Conservation (phyloP, 805 yeast genomes). For the Candida suzukii region DNA sequence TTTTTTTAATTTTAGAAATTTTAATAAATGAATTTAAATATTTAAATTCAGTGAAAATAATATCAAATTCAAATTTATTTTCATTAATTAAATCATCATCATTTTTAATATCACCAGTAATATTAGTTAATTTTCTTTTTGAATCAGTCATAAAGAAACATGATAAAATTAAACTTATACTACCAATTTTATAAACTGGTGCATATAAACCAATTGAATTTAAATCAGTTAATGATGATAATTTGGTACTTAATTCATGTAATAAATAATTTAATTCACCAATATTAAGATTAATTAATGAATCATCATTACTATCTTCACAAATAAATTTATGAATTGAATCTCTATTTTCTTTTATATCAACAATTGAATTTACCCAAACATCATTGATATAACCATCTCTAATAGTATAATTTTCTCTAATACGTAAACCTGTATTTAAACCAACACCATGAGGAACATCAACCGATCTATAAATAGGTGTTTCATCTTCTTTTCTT, state of each 20-base stretch:
- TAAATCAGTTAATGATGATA: slow-evolving; percentile 20
- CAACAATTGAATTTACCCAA: slow-evolving; percentile 46
- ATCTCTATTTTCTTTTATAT: slow-evolving; percentile 24
- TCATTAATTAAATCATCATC: slow-evolving; percentile 28
- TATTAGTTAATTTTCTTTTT: slow-evolving; percentile 28
- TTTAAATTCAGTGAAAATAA: slow-evolving; percentile 17
- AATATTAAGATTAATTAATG: neutral
- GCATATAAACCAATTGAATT: slow-evolving; percentile 17
- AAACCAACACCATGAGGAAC: slow-evolving; percentile 68
- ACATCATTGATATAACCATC: slow-evolving; percentile 73
- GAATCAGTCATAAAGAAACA: slow-evolving; percentile 23
- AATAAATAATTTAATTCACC: slow-evolving; percentile 24
- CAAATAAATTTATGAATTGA: slow-evolving; percentile 10
- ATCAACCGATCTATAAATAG: slow-evolving; percentile 67
- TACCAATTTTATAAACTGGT: slow-evolving; percentile 10
- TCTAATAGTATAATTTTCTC: slow-evolving; percentile 57
- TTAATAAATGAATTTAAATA: slow-evolving; percentile 5
- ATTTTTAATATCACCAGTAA: slow-evolving; percentile 27
- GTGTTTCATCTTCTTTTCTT: slow-evolving; percentile 62
- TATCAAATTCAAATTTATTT: slow-evolving; percentile 29
- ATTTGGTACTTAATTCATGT: slow-evolving; percentile 18
- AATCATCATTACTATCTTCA: slow-evolving; percentile 1
- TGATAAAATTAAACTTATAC: slow-evolving; percentile 16
- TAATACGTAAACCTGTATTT: slow-evolving; percentile 60
- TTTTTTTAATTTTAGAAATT: slow-evolving; percentile 15